Evolutionary conservation across 2,329 filamentous ascomycete species (phyloP).

Genomic region (Xylaria sp.): DNA sequence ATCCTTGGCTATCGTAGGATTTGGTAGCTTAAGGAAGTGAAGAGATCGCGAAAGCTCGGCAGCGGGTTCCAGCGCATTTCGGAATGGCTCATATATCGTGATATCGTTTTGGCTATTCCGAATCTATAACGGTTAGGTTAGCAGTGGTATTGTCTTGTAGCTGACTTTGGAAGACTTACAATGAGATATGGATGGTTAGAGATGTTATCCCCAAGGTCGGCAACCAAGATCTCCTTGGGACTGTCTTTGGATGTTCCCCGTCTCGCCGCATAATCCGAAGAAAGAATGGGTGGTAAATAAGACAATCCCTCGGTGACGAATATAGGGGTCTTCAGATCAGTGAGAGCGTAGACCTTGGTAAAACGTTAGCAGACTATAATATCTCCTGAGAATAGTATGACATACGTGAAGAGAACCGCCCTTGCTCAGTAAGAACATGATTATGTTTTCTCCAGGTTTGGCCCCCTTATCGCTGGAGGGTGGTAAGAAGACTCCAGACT

Average conservation of each 20-base stretch:
- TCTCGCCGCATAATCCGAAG: constrained; percentile 62
- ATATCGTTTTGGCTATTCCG: constrained; percentile 78
- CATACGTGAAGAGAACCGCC: constrained; percentile 70
- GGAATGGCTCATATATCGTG: constrained; percentile 79
- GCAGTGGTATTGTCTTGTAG: not conserved
- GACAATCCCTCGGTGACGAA: constrained; percentile 72
- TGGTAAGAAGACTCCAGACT: constrained; percentile 48
- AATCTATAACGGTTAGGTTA: constrained; percentile 44
- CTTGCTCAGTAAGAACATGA: constrained; percentile 72
- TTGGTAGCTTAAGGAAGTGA: constrained; percentile 70
- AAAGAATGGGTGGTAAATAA: constrained; percentile 71
- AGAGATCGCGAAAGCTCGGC: constrained; percentile 52
- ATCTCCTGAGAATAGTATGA: constrained; percentile 15
- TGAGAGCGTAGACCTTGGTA: constrained; percentile 66
- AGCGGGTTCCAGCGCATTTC: constrained; percentile 37
- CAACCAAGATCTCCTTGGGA: constrained; percentile 73
- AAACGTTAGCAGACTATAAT: constrained; percentile 4
- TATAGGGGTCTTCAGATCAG: constrained; percentile 64
- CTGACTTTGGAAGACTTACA: constrained; percentile 44
- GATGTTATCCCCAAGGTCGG: constrained; percentile 74
- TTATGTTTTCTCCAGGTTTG: constrained; percentile 45
- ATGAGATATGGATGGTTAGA: constrained; percentile 73
- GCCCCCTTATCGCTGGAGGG: constrained; percentile 36
- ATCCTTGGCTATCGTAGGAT: constrained; percentile 59
- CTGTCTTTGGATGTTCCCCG: constrained; percentile 67